Evolutionary conservation across 2,329 filamentous ascomycete genomes (phyloP), one percentile per base, ranked within the genome.

Genomic region (Grosmannia serpens): DNA sequence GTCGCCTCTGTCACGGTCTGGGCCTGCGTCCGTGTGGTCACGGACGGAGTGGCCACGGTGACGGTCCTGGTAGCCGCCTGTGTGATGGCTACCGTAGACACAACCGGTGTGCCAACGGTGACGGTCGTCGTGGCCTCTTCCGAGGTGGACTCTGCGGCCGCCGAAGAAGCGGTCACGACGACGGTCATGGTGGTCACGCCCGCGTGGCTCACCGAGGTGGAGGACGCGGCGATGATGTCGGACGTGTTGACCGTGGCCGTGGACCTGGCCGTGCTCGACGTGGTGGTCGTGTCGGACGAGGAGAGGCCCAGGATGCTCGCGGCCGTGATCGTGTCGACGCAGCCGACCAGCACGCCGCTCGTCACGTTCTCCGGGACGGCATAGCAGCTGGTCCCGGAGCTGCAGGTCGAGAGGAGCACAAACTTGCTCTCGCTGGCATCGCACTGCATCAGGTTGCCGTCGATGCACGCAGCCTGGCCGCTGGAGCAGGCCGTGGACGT

Each of bases 281-380:
- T 53, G 33, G 57, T 24, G 13, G 41, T 33, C 29, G 22, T 27
- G 20, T 6, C 31, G 6, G 46, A 41, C 31, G 44, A 26, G 17
- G 44, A 22, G 11, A 35, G 31, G 1, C 75, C 77, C 3, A 84
- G 68, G 9, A 80, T 69, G 4, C 64, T 67, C 49, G 70, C 65
- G 0, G 78, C 81, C 2, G 69, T 67, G 3, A 65, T 65, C 11
- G 68, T 64, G 54, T 76, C 69, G 31, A 71, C 70, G 61, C 82
- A 85, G 3, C 72, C 74, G 27, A 85, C 69, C 57, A 71, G 66
- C 11, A 81, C 77, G 4, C 79, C 81, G 0, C 65, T 64, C 0
- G 72, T 73, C 13, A 68, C 74, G 44, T 73, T 75, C 72, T 82
- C 76, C 0, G 82, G 82, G 61, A 84, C 67, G 2, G 79, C 82